phyloP scores from a whole-genome alignment of 306 rosid species.

The Rubus idaeus region DNA sequence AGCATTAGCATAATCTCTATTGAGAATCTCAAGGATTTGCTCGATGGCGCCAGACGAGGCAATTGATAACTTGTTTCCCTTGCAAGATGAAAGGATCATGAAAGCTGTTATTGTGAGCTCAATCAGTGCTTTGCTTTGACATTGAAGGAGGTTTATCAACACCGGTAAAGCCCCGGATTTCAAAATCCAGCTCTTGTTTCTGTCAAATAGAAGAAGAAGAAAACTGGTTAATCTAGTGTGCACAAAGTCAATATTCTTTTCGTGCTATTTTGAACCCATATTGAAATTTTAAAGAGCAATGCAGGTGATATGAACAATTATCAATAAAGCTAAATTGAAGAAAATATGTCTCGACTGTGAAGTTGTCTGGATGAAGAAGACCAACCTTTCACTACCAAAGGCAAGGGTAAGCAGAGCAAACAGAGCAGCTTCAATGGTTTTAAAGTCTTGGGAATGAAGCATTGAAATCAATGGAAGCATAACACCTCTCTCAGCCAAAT shows the following conservation, averaged over 20 bases:
- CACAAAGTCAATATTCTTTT: background rate
- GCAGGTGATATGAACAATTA: background rate
- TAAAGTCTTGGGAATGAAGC: conserved; percentile 58
- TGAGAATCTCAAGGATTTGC: conserved; percentile 43
- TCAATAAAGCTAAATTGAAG: background rate
- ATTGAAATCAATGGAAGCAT: conserved; percentile 64
- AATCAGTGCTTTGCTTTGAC: conserved; percentile 39
- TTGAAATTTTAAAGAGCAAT: too few species aligned
- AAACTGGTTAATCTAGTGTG: conserved; percentile 1
- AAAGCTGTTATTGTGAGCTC: conserved; percentile 55
- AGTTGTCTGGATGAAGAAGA: background rate
- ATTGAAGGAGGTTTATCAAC: conserved; percentile 54
- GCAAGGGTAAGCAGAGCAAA: conserved; percentile 70
- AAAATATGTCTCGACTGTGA: background rate
- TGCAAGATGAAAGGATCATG: conserved; percentile 75
- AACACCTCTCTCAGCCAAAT: conserved; percentile 54
- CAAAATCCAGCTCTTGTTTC: conserved; percentile 67
- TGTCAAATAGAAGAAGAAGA: conserved; percentile 24
- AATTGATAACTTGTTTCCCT: conserved; percentile 56
- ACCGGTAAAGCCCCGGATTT: conserved; percentile 58
- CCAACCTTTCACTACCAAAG: conserved; percentile 85
- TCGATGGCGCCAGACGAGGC: conserved; percentile 61
- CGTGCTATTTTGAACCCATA: background rate
- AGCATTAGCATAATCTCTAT: conserved; percentile 4
- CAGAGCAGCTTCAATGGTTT: conserved; percentile 68